Evolutionary conservation across 2,329 filamentous ascomycete genomes (phyloP), one percentile per base, ranked within the genome.

Genomic region (Calonectria pteridis): DNA sequence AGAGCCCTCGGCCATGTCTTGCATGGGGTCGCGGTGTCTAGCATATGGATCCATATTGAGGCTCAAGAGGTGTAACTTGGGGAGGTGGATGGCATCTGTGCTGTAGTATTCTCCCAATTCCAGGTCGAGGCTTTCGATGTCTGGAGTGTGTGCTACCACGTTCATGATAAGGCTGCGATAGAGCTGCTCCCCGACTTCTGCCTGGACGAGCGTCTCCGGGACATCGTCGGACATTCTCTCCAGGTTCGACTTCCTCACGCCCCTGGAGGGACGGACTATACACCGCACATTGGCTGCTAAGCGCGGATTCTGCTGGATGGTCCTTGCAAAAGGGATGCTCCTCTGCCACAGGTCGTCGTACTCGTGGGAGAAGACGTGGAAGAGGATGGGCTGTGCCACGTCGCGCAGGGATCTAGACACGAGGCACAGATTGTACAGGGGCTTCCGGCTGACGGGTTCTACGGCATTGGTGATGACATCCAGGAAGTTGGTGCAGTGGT

Each of bases 91-190:
- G 31, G 43, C 46, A 37, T 33, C 33, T 43, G 46, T 53, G 16
- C 33, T 40, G 29, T 40, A 35, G 7, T 67, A 50, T 33, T 40
- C 49, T 29, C 49, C 64, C n/a, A 67, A 29, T 11, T 53, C 49
- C 4, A 67, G n/a, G 33, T 67, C 64, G 29, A 67, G 64, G 9
- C 43, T 53, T 26, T 53, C 46, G n/a, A 67, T 53, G 3, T 67
- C 49, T 31, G 28, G 20, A 6, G 64, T 33, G 31, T 29, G 31
- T 26, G 33, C 49, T 26, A 53, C 64, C 33, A 67, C 23, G 33
- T 37, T 67, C 64, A 67, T 67, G 64, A 53, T 67, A 13, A 53
- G 49, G 31, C 46, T 37, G 49, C 64, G 64, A 53, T 53, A 67
- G 4, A 53, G 46, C 49, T 67, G 43, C 31, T 40, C 49, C 33